Conservation (phyloP, 2,329 filamentous ascomycete species). For the Chrysoporthe deuterocubensis region DNA sequence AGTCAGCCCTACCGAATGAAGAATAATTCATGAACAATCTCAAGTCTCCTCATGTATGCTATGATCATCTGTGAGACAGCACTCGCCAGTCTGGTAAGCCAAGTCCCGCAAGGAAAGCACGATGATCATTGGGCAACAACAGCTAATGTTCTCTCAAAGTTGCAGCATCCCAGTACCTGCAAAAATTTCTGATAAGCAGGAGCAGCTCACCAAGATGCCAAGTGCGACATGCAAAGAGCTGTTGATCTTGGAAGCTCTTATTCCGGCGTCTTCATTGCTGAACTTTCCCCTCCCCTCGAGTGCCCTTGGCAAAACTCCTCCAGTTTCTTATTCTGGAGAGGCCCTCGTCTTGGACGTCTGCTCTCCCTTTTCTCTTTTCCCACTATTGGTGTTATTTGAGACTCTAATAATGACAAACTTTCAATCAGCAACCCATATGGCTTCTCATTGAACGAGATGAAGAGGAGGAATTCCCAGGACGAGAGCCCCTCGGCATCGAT, state of each 20-base stretch:
- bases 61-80: background rate
- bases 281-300: conserved; percentile 18
- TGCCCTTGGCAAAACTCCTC: conserved; percentile 11
- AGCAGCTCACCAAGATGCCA: background rate
- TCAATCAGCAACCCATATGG: conserved; percentile 5
- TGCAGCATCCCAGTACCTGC: background rate
- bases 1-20: conserved; percentile 13
- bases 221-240: conserved; percentile 1
- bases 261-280: background rate
- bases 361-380: conserved; percentile 11
- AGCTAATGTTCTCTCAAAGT: background rate
- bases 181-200: background rate
- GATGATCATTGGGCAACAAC: background rate
- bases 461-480: conserved; percentile 25
- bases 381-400: conserved; percentile 1
- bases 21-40: background rate
- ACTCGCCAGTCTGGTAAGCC: background rate
- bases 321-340: conserved; percentile 23
- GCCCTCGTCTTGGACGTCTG: conserved; percentile 13
- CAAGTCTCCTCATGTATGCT: background rate
- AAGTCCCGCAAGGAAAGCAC: background rate
- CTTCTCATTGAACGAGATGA: conserved; percentile 23
- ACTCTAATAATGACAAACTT: conserved; percentile 3
- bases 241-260: background rate
- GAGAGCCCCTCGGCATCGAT: conserved; percentile 16